Base-by-base conservation (phyloP, 495 filamentous ascomycete genomes). In the Aspergillus carlsbadensis region DNA sequence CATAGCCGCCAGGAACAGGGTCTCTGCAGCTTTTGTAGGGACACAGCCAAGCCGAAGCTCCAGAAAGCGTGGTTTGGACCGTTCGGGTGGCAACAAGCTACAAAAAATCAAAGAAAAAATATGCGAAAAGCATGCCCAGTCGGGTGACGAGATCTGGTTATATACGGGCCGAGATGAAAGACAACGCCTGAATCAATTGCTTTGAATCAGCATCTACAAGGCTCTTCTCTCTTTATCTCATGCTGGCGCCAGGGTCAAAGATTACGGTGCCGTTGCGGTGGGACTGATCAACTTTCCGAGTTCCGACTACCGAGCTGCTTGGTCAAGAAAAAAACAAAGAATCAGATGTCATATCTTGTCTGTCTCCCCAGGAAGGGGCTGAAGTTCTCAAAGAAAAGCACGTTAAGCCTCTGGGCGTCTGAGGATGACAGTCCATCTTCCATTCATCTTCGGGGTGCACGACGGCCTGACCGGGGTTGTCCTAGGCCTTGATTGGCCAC, bases 401-500 rank as follows among this genome's bases (percentile, higher is more conserved):
- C 43, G 17, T 41, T 22, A 20, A 22, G 22, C 22, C 29, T 21
- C 24, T 7, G 31, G 37, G 24, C 45, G 42, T 31, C 47, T 40
- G 20, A 40, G 53, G 43, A 42, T 13, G 22, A 43, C 46, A 33
- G 26, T 29, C 26, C 26, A 3, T 29, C 26, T 29, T 29, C 26
- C 26, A 29, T 29, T 29, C 26, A 29, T 29, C 26, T 29, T 29
- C 21, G 29, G 44, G 52, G 52, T 54, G 62, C 62, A 61, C 56
- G 58, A 65, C 58, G 55, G 62, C 58, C 62, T 61, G 62, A 61
- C 52, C 24, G 52, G 40, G 56, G 60, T 29, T 56, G 51, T 47
- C 53, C 48, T 42, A 57, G 53, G 22, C 15, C 17, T 18, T 59
- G 34, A 59, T 65, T 61, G 58, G 62, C 36, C 24, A 15, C 24